Percentiles rank a stretch among this genome's conserved stretches.
Conservation (phyloP, 768 basidiomycete species). For the Russula compacta region DNA sequence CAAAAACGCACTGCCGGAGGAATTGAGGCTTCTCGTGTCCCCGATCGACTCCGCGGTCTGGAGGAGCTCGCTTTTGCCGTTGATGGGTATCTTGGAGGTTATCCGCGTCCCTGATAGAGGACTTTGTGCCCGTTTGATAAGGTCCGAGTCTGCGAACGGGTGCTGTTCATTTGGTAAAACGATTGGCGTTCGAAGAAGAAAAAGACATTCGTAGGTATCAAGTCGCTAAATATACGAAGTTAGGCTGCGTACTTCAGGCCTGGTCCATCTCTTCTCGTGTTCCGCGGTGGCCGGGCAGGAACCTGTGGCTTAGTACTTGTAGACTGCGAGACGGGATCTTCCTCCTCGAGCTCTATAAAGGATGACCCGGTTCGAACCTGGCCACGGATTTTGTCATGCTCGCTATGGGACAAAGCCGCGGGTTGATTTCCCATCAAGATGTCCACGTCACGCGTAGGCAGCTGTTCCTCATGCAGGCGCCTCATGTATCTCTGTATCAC, state of each 20-base stretch:
- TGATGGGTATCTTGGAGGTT: conserved; percentile 37
- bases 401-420: conserved; percentile 31
- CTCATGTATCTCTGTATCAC: conserved; percentile 81
- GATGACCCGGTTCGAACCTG: conserved; percentile 43
- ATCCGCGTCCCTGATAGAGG: conserved; percentile 63
- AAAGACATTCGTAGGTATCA: neutral
- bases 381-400: conserved; percentile 28
- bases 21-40: conserved; percentile 55
- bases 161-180: conserved; percentile 12
- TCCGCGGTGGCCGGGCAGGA: conserved; percentile 63
- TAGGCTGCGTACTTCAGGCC: conserved; percentile 18
- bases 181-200: neutral
- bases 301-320: conserved; percentile 21
- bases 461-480: conserved; percentile 72
- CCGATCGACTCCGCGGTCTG: conserved; percentile 78
- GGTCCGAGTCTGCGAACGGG: conserved; percentile 33
- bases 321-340: conserved; percentile 1
- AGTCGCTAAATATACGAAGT: neutral
- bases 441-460: conserved; percentile 69
- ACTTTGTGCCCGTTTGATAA: conserved; percentile 84
- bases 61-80: conserved; percentile 67
- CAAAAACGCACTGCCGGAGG: conserved; percentile 74
- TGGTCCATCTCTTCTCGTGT: conserved; percentile 40
- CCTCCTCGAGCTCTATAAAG: conserved; percentile 28
- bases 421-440: conserved; percentile 43